Percentiles rank a stretch among this genome's conserved stretches.
phyloP scores from a whole-genome alignment of 83 land plant species.

The Diphasiastrum complanatum region DNA sequence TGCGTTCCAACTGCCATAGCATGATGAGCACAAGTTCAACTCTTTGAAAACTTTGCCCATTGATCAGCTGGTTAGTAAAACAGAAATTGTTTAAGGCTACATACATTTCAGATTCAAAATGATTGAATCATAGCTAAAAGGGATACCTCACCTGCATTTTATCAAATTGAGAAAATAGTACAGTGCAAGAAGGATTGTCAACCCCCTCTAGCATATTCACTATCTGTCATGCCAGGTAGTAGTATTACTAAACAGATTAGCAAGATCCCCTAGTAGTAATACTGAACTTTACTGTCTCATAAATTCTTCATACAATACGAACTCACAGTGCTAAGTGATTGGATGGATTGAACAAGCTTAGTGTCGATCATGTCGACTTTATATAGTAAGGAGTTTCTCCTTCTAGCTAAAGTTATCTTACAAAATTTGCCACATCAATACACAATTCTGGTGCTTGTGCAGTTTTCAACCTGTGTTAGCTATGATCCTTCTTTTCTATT shows the following conservation, averaged over 20 bases:
- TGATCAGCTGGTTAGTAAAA: background rate
- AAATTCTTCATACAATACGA: no score
- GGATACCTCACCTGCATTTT: conserved; percentile 28
- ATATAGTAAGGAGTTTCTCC: no score
- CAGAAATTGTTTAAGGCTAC: background rate
- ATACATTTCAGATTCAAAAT: background rate
- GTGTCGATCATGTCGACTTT: no score
- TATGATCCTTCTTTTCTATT: no score
- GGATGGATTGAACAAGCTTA: no score
- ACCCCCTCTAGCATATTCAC: conserved; percentile 73
- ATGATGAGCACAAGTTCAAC: background rate
- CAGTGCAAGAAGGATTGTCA: conserved; percentile 47
- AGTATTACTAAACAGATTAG: background rate
- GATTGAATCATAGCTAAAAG: background rate
- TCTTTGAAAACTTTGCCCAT: background rate
- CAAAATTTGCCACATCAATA: no score
- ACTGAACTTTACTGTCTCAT: background rate
- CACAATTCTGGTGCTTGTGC: no score
- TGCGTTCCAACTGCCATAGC: conserved; percentile 64
- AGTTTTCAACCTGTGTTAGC: no score
- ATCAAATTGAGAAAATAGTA: conserved; percentile 76
- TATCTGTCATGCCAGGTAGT: conserved; percentile 51
- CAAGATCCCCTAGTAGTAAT: background rate
- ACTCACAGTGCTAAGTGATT: no score
- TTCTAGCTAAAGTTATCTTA: no score